Evolutionary conservation across 345 rosid genomes (phyloP).

Genomic region (Kernera saxatilis): DNA sequence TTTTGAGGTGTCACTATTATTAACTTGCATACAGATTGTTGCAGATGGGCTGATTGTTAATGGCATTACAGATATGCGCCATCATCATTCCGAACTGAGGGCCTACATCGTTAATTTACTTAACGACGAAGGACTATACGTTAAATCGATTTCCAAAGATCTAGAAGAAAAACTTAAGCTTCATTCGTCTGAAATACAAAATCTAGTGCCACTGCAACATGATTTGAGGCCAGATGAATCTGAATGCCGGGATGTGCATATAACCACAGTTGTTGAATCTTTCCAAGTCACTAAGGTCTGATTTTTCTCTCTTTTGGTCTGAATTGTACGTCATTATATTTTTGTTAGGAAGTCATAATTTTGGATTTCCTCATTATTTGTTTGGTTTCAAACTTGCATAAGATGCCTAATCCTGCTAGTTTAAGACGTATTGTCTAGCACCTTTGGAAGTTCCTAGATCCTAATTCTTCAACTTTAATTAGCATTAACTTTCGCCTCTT

Average conservation of each 20-base stretch:
- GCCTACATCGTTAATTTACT: slow-evolving; percentile 50
- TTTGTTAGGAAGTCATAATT: not conserved
- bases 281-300: slow-evolving; percentile 41
- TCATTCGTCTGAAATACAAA: slow-evolving; percentile 29
- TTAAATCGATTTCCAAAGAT: slow-evolving; percentile 37
- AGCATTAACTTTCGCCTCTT: not conserved
- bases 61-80: slow-evolving; percentile 45
- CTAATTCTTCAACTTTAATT: not conserved
- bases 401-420: not conserved
- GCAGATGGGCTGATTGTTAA: slow-evolving; percentile 46
- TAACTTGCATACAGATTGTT: slow-evolving; percentile 46
- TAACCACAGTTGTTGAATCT: slow-evolving; percentile 36
- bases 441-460: not conserved
- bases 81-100: slow-evolving; percentile 59
- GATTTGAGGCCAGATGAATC: slow-evolving; percentile 43
- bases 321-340: not conserved
- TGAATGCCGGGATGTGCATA: slow-evolving; percentile 56
- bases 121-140: slow-evolving; percentile 48
- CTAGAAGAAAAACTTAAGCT: slow-evolving; percentile 47
- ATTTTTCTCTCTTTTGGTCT: not conserved
- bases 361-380: not conserved
- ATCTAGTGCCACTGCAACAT: slow-evolving; percentile 29
- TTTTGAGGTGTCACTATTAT: slow-evolving; percentile 19
- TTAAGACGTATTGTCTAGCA: not conserved
- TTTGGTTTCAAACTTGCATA: not conserved